phyloP scores from a whole-genome alignment of 352 stramenopile species.

The Halophytophthora batemanensis region DNA sequence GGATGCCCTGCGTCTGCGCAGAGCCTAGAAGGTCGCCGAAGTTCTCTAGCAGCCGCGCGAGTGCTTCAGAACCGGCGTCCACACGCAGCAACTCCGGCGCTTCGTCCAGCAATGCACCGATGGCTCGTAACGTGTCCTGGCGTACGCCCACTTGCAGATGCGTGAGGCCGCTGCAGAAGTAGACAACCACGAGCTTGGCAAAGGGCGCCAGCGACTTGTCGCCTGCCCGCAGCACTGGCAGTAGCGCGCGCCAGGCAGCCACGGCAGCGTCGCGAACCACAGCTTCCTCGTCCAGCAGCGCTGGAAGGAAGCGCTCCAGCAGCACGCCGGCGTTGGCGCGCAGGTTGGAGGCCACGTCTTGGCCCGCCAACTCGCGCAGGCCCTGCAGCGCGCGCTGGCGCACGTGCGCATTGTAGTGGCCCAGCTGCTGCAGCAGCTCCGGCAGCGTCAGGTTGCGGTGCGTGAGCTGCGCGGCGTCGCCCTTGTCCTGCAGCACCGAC shows the following conservation, averaged over 20 bases:
- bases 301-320: conserved; percentile 74
- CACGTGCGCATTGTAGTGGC: conserved; percentile 83
- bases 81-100: conserved; percentile 53
- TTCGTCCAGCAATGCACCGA: conserved; percentile 59
- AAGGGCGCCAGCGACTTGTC: conserved; percentile 58
- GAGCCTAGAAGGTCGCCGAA: conserved; percentile 70
- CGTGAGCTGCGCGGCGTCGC: conserved; percentile 48
- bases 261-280: conserved; percentile 75
- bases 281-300: conserved; percentile 74
- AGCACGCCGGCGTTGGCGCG: conserved; percentile 68
- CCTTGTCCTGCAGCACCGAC: conserved; percentile 72
- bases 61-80: conserved; percentile 46
- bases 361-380: conserved; percentile 54
- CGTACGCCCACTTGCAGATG: conserved; percentile 75
- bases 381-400: conserved; percentile 68
- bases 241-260: conserved; percentile 58
- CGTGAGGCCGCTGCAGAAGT: conserved; percentile 78
- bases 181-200: conserved; percentile 67
- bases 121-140: conserved; percentile 70
- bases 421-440: conserved; percentile 61
- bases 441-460: conserved; percentile 64
- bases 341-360: conserved; percentile 48
- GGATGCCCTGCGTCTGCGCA: conserved; percentile 62
- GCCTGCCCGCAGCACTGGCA: conserved; percentile 48
- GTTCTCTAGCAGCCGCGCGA: conserved; percentile 74